phyloP scores from a whole-genome alignment of 2,329 filamentous ascomycete genomes.

The Aspergillus udagawae region DNA sequence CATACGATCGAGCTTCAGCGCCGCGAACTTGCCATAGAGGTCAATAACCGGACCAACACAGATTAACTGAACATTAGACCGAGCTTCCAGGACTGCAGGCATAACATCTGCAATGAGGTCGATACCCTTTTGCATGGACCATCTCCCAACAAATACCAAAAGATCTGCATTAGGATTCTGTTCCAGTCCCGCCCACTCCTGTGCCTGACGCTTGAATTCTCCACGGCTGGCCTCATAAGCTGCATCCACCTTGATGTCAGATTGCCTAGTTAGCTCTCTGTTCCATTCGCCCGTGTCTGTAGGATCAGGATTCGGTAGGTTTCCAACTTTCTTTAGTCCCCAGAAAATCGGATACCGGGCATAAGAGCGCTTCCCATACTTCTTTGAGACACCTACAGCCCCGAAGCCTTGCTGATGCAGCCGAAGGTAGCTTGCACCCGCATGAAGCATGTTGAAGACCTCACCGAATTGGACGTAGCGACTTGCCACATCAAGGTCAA shows the following conservation, averaged over 20 bases:
- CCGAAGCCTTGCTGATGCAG: constrained; percentile 65
- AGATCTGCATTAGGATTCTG: constrained; percentile 60
- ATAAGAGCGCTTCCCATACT: constrained; percentile 64
- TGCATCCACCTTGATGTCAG: constrained; percentile 50
- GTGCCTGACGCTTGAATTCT: constrained; percentile 57
- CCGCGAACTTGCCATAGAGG: constrained; percentile 64
- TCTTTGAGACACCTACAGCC: constrained; percentile 64
- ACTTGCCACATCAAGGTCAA: constrained; percentile 53
- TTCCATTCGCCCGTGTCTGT: constrained; percentile 61
- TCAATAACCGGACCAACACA: constrained; percentile 64
- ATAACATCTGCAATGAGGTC: constrained; percentile 67
- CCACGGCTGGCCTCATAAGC: constrained; percentile 52
- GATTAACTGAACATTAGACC: constrained; percentile 59
- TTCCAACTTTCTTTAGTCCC: constrained; percentile 60
- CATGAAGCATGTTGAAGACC: constrained; percentile 65
- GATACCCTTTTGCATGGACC: constrained; percentile 66
- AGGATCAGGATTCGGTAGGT: constrained; percentile 63
- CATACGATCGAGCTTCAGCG: constrained; percentile 60
- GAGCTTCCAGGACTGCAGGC: constrained; percentile 57
- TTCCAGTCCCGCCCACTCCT: constrained; percentile 64
- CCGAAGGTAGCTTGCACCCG: constrained; percentile 62
- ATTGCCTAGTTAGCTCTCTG: constrained; percentile 48
- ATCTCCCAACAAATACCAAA: constrained; percentile 65
- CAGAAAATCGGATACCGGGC: constrained; percentile 67
- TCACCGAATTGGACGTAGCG: constrained; percentile 65